Conservation (phyloP, 768 basidiomycete genomes). For the Lactarius vividus region DNA sequence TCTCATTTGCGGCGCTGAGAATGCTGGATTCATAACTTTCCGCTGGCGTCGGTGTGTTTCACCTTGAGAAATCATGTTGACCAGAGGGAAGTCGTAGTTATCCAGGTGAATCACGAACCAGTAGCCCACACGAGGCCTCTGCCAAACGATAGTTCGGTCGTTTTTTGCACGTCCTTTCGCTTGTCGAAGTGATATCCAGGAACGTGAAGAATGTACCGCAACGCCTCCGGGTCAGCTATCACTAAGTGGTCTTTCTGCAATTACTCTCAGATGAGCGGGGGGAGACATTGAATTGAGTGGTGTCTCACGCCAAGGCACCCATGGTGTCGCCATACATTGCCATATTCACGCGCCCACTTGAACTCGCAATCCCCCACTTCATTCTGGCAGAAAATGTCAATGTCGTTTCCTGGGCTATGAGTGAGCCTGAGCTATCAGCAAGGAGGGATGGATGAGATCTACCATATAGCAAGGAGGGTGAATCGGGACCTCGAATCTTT, state of each 20-base stretch:
- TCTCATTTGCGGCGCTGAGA: conserved; percentile 29
- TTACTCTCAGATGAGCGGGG: conserved; percentile 14
- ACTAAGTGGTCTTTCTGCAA: conserved; percentile 2
- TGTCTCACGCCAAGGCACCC: conserved; percentile 28
- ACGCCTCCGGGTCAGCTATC: conserved; percentile 24
- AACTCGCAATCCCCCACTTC: conserved; percentile 28
- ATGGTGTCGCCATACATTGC: conserved; percentile 27
- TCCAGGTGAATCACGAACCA: conserved; percentile 20
- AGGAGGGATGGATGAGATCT: no score
- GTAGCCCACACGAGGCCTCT: conserved; percentile 24
- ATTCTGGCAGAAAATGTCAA: no score
- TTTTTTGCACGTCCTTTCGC: conserved; percentile 8
- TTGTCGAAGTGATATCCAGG: conserved; percentile 32
- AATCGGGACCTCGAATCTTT: conserved; percentile 1
- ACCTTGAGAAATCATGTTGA: conserved; percentile 11
- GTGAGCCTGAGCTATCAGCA: no score
- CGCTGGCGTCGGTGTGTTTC: conserved; percentile 29
- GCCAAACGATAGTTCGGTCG: conserved; percentile 25
- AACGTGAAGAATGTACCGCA: conserved; percentile 33
- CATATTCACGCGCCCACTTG: conserved; percentile 28
- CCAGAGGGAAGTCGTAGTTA: no score
- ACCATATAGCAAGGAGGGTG: no score
- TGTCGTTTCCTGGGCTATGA: no score
- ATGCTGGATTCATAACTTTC: conserved; percentile 32
- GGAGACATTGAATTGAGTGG: not conserved